These are phyloP conservation scores for Gautieria morchelliformis DNA, from an alignment of 768 basidiomycete genomes.

Conservation along the genomic window DNA sequence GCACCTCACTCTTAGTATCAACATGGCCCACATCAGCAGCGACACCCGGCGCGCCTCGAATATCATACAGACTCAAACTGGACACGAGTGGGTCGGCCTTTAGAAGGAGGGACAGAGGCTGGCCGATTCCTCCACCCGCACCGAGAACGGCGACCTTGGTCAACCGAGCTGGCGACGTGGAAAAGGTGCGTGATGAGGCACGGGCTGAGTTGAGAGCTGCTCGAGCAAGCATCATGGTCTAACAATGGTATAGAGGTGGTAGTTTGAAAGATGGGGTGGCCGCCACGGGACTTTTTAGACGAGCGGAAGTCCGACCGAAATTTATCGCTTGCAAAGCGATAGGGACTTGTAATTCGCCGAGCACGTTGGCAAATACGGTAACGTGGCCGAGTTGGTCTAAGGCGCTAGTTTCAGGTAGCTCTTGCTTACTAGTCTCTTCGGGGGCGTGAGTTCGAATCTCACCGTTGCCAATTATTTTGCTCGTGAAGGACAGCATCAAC, in stretches of 20 bases:
- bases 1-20: conserved; percentile 72
- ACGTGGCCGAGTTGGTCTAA: conserved; percentile 12
- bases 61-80: conserved; percentile 84
- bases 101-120: conserved; percentile 88
- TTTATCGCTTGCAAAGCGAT: not conserved
- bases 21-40: conserved; percentile 96
- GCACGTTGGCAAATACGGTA: not conserved
- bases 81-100: conserved; percentile 88
- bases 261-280: not conserved
- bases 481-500: too few species aligned
- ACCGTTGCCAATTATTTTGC: conserved; percentile 4
- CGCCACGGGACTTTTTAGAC: not conserved
- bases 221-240: conserved; percentile 53
- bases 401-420: conserved; percentile 9
- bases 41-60: conserved; percentile 92
- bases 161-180: conserved; percentile 57
- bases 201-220: conserved; percentile 47
- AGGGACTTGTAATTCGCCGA: not conserved
- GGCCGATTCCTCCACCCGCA: conserved; percentile 98
- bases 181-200: conserved; percentile 40
- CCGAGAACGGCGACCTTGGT: conserved; percentile 95
- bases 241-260: not conserved
- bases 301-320: not conserved
- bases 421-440: conserved; percentile 10
- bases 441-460: conserved; percentile 12